Percentiles rank a stretch among this genome's conserved stretches.
These are phyloP conservation scores for Cucumis hystrix DNA, from an alignment of 306 rosid species.

Conservation along the genomic window DNA sequence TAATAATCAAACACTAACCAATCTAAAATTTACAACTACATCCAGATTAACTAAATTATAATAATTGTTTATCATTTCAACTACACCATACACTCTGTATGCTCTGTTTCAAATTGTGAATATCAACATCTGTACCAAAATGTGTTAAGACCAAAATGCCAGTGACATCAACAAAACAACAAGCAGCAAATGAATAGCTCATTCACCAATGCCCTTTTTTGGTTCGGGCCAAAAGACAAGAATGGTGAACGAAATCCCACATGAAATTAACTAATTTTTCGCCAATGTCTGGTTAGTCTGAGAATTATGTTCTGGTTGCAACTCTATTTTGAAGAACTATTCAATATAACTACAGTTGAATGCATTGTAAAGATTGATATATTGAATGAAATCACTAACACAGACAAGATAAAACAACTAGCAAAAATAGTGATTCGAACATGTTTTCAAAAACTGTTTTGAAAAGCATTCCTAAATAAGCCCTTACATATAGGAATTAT, in stretches of 20 bases:
- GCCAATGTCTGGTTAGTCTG: not conserved
- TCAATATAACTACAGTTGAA: not conserved
- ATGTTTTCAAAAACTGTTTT: not conserved
- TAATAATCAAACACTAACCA: no score
- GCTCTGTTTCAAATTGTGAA: slow-evolving; percentile 5
- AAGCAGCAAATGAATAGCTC: not conserved
- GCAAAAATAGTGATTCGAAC: not conserved
- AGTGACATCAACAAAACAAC: not conserved
- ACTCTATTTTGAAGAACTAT: not conserved
- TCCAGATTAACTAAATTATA: no score
- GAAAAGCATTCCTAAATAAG: not conserved
- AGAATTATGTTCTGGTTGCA: not conserved
- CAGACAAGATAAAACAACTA: not conserved
- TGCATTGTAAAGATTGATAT: not conserved
- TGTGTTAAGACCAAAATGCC: not conserved
- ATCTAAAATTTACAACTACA: no score
- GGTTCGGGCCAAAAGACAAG: not conserved
- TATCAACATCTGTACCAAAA: not conserved
- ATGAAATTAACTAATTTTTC: not conserved
- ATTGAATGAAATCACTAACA: not conserved
- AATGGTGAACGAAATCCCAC: not conserved
- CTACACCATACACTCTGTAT: slow-evolving; percentile 25
- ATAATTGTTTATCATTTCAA: no score
- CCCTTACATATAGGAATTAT: not conserved
- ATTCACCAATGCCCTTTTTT: not conserved